These are phyloP conservation scores for Lachnellula arida DNA, from an alignment of 2,329 filamentous ascomycete species.

Conservation along the genomic window DNA sequence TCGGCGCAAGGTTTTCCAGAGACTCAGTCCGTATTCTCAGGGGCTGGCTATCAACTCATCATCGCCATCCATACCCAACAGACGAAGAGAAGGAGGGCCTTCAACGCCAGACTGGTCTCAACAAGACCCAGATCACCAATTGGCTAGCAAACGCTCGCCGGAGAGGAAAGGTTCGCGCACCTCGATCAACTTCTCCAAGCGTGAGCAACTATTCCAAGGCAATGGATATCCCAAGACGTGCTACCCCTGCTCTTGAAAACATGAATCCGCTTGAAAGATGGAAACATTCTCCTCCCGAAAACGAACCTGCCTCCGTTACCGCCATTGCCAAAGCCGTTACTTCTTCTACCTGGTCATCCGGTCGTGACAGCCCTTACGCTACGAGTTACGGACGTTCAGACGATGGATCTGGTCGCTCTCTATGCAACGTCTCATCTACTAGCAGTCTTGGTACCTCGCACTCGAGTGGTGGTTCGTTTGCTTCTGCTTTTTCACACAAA, in stretches of 20 bases:
- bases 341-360: slow-evolving; percentile 48
- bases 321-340: slow-evolving; percentile 59
- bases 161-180: slow-evolving; percentile 69
- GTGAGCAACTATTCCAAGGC: slow-evolving; percentile 55
- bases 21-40: slow-evolving; percentile 77
- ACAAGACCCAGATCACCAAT: slow-evolving; percentile 79
- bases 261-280: slow-evolving; percentile 65
- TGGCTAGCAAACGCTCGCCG: slow-evolving; percentile 89
- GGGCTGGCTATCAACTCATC: slow-evolving; percentile 77
- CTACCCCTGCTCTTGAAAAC: slow-evolving; percentile 48
- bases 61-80: slow-evolving; percentile 79
- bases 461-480: slow-evolving; percentile 54
- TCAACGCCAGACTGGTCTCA: slow-evolving; percentile 73
- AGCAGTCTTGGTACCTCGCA: slow-evolving; percentile 59
- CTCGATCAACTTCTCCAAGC: slow-evolving; percentile 63
- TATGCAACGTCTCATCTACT: slow-evolving; percentile 55
- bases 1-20: slow-evolving; percentile 71
- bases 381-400: slow-evolving; percentile 52
- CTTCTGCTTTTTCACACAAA: slow-evolving; percentile 54
- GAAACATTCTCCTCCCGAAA: slow-evolving; percentile 64
- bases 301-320: slow-evolving; percentile 60
- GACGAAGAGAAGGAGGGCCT: slow-evolving; percentile 81
- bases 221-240: slow-evolving; percentile 67
- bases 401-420: slow-evolving; percentile 58
- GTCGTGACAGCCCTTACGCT: slow-evolving; percentile 50